These are phyloP conservation scores for Boehmeria nivea DNA, from an alignment of 306 rosid genomes.

Conservation along the genomic window DNA sequence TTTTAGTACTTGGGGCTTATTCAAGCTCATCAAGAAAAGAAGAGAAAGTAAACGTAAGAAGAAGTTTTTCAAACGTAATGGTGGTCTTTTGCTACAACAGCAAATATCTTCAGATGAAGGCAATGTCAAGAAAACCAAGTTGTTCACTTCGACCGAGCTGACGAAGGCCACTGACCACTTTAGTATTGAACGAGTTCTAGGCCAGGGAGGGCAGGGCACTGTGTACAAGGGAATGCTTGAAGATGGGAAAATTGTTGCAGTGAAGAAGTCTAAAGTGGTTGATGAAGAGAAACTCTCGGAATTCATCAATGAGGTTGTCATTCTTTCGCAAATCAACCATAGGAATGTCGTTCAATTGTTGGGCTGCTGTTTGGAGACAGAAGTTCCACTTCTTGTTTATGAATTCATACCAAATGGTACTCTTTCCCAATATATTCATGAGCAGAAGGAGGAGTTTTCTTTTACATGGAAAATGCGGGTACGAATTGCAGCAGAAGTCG, in stretches of 20 bases:
- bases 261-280: conserved; percentile 16
- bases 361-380: conserved; percentile 21
- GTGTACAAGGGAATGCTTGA: conserved; percentile 2
- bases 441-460: conserved; percentile 6
- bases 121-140: conserved; percentile 10
- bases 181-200: conserved; percentile 6
- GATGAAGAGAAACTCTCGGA: conserved; percentile 1
- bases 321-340: conserved; percentile 23
- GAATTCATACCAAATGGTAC: conserved; percentile 23
- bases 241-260: conserved; percentile 20
- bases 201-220: conserved; percentile 21
- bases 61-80: conserved; percentile 9
- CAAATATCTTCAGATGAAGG: conserved; percentile 2
- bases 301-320: conserved; percentile 15
- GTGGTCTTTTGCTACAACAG: conserved; percentile 6
- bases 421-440: conserved; percentile 9
- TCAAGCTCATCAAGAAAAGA: neutral
- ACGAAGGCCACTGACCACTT: conserved; percentile 11
- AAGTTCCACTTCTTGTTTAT: conserved; percentile 22
- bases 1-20: neutral
- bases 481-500: conserved; percentile 14
- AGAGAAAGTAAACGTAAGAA: neutral
- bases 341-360: neutral
- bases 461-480: conserved; percentile 21
- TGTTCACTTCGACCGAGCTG: conserved; percentile 11